Evolutionary conservation across 2,329 filamentous ascomycete genomes (phyloP), one percentile per base, ranked within the genome.

Genomic region (Cercospora sojina): DNA sequence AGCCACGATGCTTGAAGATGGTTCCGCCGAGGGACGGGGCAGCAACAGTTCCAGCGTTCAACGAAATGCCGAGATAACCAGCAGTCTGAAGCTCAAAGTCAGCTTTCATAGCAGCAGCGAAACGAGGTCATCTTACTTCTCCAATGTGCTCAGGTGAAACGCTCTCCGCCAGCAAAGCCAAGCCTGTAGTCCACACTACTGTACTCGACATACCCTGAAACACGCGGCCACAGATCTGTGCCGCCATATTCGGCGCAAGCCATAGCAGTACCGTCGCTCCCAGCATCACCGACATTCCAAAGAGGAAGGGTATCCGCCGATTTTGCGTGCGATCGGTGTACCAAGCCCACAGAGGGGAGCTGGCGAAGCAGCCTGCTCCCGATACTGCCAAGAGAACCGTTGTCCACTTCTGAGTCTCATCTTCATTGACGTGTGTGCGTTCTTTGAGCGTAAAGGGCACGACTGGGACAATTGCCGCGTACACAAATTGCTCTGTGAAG

Each of bases 181-280:
- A 81, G 0, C 90, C 90, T 0, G 90, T 88, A 0, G 86, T 88
- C 89, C 90, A 92, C 12, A 91, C 89, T 2, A 91, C 83, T 2
- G 87, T 87, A 0, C 88, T 88, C 16, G 87, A 87, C 13, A 86
- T 75, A 0, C 90, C 90, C 74, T 92, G 90, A 13, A 92, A 79
- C 6, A 91, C 61, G n/a, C 90, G 83, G 1, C 87, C 90, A 0
- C 85, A 76, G 13, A 91, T 77, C 29, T 91, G 80, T 1, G 91
- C 75, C 0, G 80, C 83, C 57, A 90, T 83, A 10, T 81, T 83
- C 18, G 81, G 84, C 3, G 88, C 88, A 6, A 91, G 77, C 70
- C 88, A 90, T 1, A 92, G 80, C 70, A 91, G 73, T 0, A 88
- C 76, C 0, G 90, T 91, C 2, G 88, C 82, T 0, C 81, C 87